phyloP scores from a whole-genome alignment of 106 monocot genomes.

The Narthecium ossifragum region DNA sequence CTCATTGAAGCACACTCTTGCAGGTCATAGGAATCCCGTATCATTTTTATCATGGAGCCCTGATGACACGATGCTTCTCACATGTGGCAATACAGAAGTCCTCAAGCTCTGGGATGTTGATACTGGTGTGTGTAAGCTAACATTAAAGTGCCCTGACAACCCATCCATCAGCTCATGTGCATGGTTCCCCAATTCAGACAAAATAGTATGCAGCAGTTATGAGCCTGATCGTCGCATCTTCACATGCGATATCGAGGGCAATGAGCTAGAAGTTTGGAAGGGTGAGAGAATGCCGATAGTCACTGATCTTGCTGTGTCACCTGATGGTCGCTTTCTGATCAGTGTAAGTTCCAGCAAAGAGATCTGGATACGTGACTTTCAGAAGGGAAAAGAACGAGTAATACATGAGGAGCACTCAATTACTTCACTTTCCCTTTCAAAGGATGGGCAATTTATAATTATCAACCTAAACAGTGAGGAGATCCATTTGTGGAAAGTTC shows the following conservation, averaged over 20 bases:
- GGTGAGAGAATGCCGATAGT: constrained; percentile 73
- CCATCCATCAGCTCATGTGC: constrained; percentile 57
- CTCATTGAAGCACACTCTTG: constrained; percentile 35
- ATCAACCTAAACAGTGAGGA: constrained; percentile 76
- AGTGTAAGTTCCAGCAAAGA: constrained; percentile 44
- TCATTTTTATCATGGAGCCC: constrained; percentile 79
- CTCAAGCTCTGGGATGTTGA: constrained; percentile 61
- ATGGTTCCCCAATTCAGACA: constrained; percentile 67
- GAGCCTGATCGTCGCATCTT: constrained; percentile 49
- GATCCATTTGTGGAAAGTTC: constrained; percentile 62
- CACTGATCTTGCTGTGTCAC: constrained; percentile 57
- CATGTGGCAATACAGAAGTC: constrained; percentile 58
- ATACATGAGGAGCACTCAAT: constrained; percentile 49
- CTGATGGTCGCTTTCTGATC: constrained; percentile 47
- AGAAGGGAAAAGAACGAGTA: constrained; percentile 33
- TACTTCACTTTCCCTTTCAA: constrained; percentile 60
- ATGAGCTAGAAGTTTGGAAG: constrained; percentile 59
- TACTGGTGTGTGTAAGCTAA: constrained; percentile 36
- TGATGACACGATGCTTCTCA: constrained; percentile 62
- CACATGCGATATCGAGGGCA: constrained; percentile 55
- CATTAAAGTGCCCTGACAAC: constrained; percentile 15
- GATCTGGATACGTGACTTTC: constrained; percentile 57
- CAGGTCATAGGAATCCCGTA: constrained; percentile 51
- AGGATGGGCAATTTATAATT: constrained; percentile 57
- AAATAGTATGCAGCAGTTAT: constrained; percentile 62